Conservation (phyloP, 1,284 basidiomycete genomes). For the Vanrija humicola region DNA sequence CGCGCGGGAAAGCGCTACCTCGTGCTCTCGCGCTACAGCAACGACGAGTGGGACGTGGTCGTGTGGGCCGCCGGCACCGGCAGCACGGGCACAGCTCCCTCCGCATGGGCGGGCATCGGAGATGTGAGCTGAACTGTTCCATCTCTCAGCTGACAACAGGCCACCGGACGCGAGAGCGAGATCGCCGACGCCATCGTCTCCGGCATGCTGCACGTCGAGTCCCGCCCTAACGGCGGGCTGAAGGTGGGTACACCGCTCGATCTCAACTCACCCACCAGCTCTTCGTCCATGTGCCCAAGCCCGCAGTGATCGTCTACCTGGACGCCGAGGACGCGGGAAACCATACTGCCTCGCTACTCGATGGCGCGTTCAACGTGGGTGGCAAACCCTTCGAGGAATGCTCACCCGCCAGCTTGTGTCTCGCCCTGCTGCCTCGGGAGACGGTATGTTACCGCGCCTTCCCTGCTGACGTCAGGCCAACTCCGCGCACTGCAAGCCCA, state of each 20-base stretch:
- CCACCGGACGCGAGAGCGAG: neutral
- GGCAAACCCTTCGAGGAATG: no score
- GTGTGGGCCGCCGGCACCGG: slow-evolving; percentile 3
- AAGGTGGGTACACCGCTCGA: slow-evolving; percentile 6
- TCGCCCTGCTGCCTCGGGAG: neutral
- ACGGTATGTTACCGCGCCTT: neutral
- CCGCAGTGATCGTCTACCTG: slow-evolving; percentile 4
- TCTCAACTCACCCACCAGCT: slow-evolving; percentile 8
- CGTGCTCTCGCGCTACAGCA: neutral
- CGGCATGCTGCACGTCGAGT: slow-evolving; percentile 14
- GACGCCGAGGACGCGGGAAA: neutral
- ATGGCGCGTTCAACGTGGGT: slow-evolving; percentile 8
- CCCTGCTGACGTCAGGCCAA: neutral
- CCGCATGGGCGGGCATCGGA: slow-evolving; percentile 8
- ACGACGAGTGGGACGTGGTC: slow-evolving; percentile 7
- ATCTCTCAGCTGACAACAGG: neutral
- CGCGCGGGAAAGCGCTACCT: slow-evolving; percentile 8
- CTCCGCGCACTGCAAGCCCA: neutral
- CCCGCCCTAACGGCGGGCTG: neutral
- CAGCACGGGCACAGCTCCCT: neutral
- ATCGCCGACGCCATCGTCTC: slow-evolving; percentile 5
- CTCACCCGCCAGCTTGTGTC: slow-evolving; percentile 3
- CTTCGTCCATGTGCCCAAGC: slow-evolving; percentile 1
- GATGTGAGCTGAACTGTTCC: slow-evolving; percentile 1
- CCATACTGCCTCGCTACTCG: neutral